Conservation (phyloP, 1,284 basidiomycete species). For the Ganoderma boninense region DNA sequence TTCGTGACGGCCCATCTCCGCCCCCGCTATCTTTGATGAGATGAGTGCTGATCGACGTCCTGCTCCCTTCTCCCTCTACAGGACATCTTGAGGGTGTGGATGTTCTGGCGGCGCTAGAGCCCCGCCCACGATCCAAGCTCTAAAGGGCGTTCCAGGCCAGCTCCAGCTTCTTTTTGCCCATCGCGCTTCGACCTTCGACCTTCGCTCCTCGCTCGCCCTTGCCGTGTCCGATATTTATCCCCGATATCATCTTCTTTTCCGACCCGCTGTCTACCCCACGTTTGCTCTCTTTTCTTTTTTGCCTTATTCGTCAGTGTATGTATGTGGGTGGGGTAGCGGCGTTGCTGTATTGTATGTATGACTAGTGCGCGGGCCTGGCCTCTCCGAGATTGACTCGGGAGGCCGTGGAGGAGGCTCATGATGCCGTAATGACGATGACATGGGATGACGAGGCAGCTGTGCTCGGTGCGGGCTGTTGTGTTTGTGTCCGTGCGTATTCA, state of each 20-base stretch:
- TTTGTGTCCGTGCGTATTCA: neutral
- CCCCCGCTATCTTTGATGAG: neutral
- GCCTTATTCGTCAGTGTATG: neutral
- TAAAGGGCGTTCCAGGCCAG: neutral
- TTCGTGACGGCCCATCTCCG: neutral
- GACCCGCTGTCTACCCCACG: neutral
- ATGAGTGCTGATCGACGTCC: neutral
- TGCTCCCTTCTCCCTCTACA: neutral
- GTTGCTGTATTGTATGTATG: constrained; percentile 8
- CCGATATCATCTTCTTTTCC: neutral
- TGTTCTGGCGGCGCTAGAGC: constrained; percentile 32
- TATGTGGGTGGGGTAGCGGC: neutral
- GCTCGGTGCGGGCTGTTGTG: neutral
- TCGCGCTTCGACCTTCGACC: constrained; percentile 5
- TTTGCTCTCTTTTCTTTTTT: neutral
- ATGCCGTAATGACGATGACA: constrained; percentile 10
- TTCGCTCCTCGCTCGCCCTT: constrained; percentile 9
- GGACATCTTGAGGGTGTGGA: constrained; percentile 34
- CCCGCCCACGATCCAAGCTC: neutral
- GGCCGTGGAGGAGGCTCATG: constrained; percentile 5
- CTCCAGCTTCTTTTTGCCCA: neutral
- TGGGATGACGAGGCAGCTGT: neutral
- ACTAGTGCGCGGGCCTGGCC: constrained; percentile 1
- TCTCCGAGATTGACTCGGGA: constrained; percentile 15
- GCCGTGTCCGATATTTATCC: neutral